Evolutionary conservation across 495 filamentous ascomycete species (phyloP).

Genomic region (Trichoderma asperelloides): DNA sequence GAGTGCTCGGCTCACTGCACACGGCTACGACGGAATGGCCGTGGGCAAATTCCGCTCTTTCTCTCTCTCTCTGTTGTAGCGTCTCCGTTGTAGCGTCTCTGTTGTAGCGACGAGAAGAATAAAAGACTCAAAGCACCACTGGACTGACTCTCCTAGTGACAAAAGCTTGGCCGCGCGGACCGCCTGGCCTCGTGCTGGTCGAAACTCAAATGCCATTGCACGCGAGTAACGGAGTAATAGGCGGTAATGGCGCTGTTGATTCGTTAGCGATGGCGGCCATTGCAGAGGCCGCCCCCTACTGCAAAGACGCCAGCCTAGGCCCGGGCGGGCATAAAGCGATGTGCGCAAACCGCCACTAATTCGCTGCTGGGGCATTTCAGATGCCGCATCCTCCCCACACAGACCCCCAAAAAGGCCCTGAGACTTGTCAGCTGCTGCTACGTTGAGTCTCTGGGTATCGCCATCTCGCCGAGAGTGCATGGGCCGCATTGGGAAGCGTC

Average conservation of each 20-base stretch:
- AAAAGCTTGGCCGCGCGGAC: neutral
- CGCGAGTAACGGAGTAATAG: neutral
- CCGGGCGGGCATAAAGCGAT: neutral
- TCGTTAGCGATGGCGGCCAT: slow-evolving; percentile 5
- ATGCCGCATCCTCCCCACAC: slow-evolving; percentile 2
- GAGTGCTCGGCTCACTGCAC: neutral
- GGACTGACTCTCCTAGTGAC: neutral
- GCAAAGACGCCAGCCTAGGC: neutral
- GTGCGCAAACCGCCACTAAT: neutral
- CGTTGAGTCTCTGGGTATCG: neutral
- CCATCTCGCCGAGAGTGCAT: slow-evolving; percentile 4
- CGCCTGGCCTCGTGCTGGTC: neutral
- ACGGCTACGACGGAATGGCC: neutral
- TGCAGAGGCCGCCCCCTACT: slow-evolving; percentile 2
- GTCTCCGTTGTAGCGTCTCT: no score
- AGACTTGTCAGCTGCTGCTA: slow-evolving; percentile 1
- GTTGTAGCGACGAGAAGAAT: neutral
- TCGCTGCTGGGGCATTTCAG: neutral
- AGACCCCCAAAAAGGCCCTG: neutral
- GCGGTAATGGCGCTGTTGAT: slow-evolving; percentile 1
- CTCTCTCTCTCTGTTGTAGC: no score
- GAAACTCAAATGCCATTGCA: neutral
- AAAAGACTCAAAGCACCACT: neutral
- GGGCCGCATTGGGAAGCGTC: neutral
- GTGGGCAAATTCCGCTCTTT: no score